Evolutionary conservation across 2,329 filamentous ascomycete species (phyloP).

Genomic region (Fusarium bactridioides): DNA sequence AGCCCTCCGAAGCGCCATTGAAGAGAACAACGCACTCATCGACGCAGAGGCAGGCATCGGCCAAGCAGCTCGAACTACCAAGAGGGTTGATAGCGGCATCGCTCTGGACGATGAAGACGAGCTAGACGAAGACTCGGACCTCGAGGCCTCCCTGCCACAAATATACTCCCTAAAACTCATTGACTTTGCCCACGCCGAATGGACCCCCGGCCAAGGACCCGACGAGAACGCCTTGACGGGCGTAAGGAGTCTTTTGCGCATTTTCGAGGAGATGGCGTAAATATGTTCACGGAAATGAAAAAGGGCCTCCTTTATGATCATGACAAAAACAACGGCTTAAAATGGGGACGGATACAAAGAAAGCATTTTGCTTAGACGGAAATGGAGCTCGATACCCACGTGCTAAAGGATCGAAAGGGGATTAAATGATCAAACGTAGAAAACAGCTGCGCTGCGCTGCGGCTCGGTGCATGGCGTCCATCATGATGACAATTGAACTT

Average conservation of each 20-base stretch:
- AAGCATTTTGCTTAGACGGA: conserved; percentile 36
- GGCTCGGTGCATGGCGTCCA: conserved; percentile 32
- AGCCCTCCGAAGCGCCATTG: conserved; percentile 60
- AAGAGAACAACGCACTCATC: conserved; percentile 61
- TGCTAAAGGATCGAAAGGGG: conserved; percentile 34
- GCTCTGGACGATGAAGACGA: conserved; percentile 55
- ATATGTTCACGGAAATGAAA: conserved; percentile 16
- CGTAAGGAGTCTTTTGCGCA: conserved; percentile 72
- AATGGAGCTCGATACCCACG: conserved; percentile 40
- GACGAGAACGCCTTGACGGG: conserved; percentile 86
- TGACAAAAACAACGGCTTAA: conserved; percentile 18
- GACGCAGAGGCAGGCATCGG: conserved; percentile 58
- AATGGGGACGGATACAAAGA: conserved; percentile 14
- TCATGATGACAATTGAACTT: conserved; percentile 27
- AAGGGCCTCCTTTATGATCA: conserved; percentile 32
- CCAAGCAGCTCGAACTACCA: conserved; percentile 47
- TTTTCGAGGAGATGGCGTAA: conserved; percentile 72
- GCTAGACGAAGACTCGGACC: conserved; percentile 59
- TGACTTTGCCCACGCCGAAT: conserved; percentile 93
- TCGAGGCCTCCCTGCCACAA: conserved; percentile 61
- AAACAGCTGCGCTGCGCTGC: conserved; percentile 24
- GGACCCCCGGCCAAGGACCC: conserved; percentile 80
- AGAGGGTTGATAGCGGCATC: conserved; percentile 65
- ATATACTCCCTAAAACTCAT: conserved; percentile 87
- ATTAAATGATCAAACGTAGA: conserved; percentile 32